Evolutionary conservation across 345 rosid species (phyloP).

Genomic region (Laguncularia racemosa): DNA sequence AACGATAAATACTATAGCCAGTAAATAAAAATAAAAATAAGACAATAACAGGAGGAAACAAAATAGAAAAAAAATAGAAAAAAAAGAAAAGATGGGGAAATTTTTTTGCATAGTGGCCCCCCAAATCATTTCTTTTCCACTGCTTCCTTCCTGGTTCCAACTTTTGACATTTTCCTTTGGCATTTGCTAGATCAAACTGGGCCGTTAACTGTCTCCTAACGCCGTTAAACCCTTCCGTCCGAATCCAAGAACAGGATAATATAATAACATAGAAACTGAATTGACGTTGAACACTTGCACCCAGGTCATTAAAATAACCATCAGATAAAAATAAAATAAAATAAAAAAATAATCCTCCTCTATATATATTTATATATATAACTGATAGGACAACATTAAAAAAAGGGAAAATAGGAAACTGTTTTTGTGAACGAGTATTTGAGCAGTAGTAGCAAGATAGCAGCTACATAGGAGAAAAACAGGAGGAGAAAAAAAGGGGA

Average conservation of each 20-base stretch:
- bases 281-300: too few relatives aligned
- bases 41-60: too few relatives aligned
- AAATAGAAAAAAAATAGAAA: too few relatives aligned
- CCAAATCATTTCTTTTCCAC: background rate
- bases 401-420: conserved; percentile 23
- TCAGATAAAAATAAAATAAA: too few relatives aligned
- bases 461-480: too few relatives aligned
- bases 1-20: too few relatives aligned
- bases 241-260: background rate
- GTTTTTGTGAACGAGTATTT: conserved; percentile 4
- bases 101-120: background rate
- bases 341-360: background rate
- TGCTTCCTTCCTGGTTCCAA: background rate
- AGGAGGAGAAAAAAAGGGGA: too few relatives aligned
- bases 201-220: conserved; percentile 19
- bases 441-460: too few relatives aligned
- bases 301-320: too few relatives aligned
- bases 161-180: background rate
- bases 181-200: background rate
- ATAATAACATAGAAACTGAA: too few relatives aligned
- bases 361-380: background rate
- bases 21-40: too few relatives aligned
- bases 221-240: conserved; percentile 8
- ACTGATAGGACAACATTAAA: conserved; percentile 6
- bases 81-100: too few relatives aligned